phyloP scores from a whole-genome alignment of 129 eudicot species.

The Smallanthus sonchifolius region DNA sequence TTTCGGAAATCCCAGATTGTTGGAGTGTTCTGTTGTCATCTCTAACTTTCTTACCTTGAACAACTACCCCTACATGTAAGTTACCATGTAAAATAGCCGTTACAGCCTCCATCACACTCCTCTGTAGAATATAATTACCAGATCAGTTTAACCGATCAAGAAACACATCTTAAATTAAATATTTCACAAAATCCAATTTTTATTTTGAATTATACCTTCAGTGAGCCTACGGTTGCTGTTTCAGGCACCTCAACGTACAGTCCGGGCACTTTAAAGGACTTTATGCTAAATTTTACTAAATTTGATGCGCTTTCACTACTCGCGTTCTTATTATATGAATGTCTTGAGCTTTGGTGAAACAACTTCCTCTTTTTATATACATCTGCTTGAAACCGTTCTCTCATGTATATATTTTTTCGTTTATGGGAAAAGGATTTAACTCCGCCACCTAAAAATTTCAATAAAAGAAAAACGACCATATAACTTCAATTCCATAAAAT shows the following conservation, averaged over 20 bases:
- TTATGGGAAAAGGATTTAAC: constrained; percentile 47
- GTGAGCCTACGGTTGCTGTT: constrained; percentile 82
- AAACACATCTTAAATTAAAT: background rate
- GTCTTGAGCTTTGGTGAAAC: constrained; percentile 38
- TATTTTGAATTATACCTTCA: constrained; percentile 48
- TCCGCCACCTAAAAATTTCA: constrained; percentile 46
- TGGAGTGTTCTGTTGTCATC: constrained; percentile 80
- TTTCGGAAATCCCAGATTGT: constrained; percentile 76
- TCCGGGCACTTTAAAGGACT: constrained; percentile 92
- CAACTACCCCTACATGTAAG: constrained; percentile 77
- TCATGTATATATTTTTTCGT: constrained; percentile 51
- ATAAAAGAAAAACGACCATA: background rate
- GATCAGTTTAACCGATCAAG: background rate
- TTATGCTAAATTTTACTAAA: constrained; percentile 82
- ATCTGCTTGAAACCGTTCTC: constrained; percentile 47
- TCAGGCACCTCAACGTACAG: constrained; percentile 93
- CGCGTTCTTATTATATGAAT: constrained; percentile 45
- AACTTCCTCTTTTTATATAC: constrained; percentile 62
- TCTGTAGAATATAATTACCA: constrained; percentile 34
- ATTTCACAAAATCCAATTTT: background rate
- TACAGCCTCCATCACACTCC: constrained; percentile 90
- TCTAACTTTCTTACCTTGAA: constrained; percentile 81
- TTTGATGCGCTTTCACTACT: constrained; percentile 11
- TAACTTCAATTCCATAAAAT: background rate
- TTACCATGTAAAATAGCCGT: constrained; percentile 72